Evolutionary conservation across 176 grass and related monocot species (phyloP), one percentile per base, ranked within the genome.

Genomic region (Avena eriantha): DNA sequence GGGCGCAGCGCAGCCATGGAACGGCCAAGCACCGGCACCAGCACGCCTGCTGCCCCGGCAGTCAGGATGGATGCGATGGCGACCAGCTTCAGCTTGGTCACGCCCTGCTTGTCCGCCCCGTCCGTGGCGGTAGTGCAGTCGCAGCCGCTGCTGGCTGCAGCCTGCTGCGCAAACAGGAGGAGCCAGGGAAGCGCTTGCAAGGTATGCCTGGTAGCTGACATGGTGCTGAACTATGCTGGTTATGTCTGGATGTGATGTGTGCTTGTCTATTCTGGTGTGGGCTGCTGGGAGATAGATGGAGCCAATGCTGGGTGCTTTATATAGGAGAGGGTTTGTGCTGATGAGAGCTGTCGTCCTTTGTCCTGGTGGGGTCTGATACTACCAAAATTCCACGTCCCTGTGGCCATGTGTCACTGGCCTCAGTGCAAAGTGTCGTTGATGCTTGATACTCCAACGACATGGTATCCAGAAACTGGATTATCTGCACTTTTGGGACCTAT

Each of bases 31-130:
- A 98, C 88, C 15, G 96, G 96, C 47, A 96, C 89, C 45, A 95
- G 14, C n/a, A 98, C 88, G 13, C 96, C 96, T 29, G 76, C 73
- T 17, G 90, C 96, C 10, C 93, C 96, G 4, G 96, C 88, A 17
- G 79, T 41, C 9, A 98, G 93, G 90, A 98, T 98, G 74, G 93
- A 95, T 16, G 90, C 96, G 53, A 98, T 87, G 76, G 93, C 92
- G 34, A 98, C 88, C 23, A 91, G 61, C 86, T 98, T 98, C 26
- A 94, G 78, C 68, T 88, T 82, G 45, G 63, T 57, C 14, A 92
- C 92, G 6, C 73, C 73, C 14, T 55, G 76, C n/a, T 61, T 71
- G 81, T 90, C 82, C 18, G 69, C 55, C 26, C 88, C 91, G 12
- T 91, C 81, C 3, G 90, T 78, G 55, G 70, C 49, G 56, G 76